Conservation (phyloP, 2,329 filamentous ascomycete species). For the Ambrosiella beaveri region DNA sequence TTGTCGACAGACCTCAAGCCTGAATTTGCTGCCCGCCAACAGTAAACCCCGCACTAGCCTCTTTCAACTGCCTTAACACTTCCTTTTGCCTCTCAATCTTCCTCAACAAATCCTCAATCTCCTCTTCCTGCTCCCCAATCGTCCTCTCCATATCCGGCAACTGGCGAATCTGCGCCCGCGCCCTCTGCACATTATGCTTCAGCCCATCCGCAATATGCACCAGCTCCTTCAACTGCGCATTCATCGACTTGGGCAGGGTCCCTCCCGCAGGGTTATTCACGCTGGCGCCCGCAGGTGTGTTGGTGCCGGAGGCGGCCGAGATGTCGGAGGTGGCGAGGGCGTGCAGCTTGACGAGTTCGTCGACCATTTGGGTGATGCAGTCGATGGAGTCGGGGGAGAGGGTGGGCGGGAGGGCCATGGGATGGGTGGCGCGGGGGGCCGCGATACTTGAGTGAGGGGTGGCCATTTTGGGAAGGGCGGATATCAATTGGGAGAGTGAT, state of each 20-base stretch:
- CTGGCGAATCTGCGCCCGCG: conserved; percentile 45
- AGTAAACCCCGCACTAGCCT: conserved; percentile 28
- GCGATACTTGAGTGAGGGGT: not conserved
- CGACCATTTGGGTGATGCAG: conserved; percentile 36
- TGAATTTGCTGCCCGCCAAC: conserved; percentile 14
- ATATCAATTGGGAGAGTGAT: not conserved
- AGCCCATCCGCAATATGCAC: conserved; percentile 60
- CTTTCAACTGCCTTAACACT: conserved; percentile 36
- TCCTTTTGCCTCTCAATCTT: conserved; percentile 44
- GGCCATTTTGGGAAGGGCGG: not conserved
- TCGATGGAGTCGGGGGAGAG: conserved; percentile 74
- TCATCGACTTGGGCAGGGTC: not conserved
- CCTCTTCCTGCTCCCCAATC: conserved; percentile 50
- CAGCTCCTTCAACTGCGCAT: conserved; percentile 49
- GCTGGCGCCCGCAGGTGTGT: conserved; percentile 16
- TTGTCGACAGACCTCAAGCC: not conserved
- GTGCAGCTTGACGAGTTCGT: conserved; percentile 63
- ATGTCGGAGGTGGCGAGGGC: conserved; percentile 14
- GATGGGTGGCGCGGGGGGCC: conserved; percentile 16
- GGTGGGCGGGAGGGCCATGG: conserved; percentile 38
- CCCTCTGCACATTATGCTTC: conserved; percentile 69
- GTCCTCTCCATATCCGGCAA: conserved; percentile 54
- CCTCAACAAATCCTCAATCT: conserved; percentile 49
- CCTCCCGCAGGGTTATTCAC: not conserved
- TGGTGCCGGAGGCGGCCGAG: conserved; percentile 10